Evolutionary conservation across 441 rosid species (phyloP).

Genomic region (Populus hybrid): DNA sequence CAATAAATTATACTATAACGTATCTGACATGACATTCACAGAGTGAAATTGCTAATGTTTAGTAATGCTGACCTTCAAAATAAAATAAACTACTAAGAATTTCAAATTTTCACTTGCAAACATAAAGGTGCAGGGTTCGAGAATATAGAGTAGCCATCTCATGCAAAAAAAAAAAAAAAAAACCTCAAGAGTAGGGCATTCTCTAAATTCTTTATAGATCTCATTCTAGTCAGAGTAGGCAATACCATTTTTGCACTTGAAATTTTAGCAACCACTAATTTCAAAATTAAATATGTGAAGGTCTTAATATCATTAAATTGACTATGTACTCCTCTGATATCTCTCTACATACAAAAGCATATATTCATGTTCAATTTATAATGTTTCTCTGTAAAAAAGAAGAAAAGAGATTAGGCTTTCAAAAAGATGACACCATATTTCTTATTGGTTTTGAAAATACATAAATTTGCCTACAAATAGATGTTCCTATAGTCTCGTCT

Average conservation of each 20-base stretch:
- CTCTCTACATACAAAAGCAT: constrained; percentile 44
- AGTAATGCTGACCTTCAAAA: too few relatives aligned
- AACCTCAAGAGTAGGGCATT: too few relatives aligned
- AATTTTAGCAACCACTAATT: constrained; percentile 1
- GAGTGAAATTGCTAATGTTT: too few relatives aligned
- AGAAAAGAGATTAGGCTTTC: background rate
- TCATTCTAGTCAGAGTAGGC: too few relatives aligned
- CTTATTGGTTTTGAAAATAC: background rate
- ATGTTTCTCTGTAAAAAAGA: constrained; percentile 23
- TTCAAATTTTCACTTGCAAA: too few relatives aligned
- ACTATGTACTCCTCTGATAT: constrained; percentile 46
- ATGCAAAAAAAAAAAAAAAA: too few relatives aligned
- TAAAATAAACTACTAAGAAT: too few relatives aligned
- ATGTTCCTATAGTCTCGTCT: too few relatives aligned
- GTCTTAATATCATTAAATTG: constrained; percentile 11
- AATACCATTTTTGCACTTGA: background rate
- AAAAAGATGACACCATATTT: constrained; percentile 29
- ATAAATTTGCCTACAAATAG: too few relatives aligned
- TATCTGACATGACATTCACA: background rate
- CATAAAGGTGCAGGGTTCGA: too few relatives aligned
- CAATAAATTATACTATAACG: background rate
- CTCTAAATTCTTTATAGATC: too few relatives aligned
- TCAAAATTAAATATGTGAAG: background rate
- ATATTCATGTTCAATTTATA: constrained; percentile 34
- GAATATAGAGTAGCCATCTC: too few relatives aligned